Base-by-base conservation (phyloP, 2,329 filamentous ascomycete genomes). In the Escovopsis sp. region DNA sequence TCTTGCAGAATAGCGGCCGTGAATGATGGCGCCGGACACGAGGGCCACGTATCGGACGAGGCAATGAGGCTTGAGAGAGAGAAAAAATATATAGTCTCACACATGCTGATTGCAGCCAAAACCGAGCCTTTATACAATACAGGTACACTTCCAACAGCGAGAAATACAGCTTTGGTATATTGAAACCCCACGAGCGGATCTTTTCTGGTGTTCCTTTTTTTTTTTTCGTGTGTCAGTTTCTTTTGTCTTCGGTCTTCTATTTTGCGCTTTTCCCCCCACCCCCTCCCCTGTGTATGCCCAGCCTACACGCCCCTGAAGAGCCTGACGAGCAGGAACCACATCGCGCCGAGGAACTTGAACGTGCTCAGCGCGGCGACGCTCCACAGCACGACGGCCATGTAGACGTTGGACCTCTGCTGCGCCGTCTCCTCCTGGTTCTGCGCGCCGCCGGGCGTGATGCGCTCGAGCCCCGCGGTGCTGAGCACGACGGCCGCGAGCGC, bases 251-350 rank as follows among this genome's bases (percentile, higher is more conserved):
- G 20, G 20, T 20, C 20, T 20, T 20, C 20, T 20, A 20, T 20
- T 20, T 20, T 20, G 20, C 20, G 3, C 27, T 30, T 27, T 9
- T 6, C 5, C 25, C 5, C 25, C 25, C 25, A 9, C 27, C 27
- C 27, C 27, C 27, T 27, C 25, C 25, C 25, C 9, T 27, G 6
- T 27, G 27, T 3, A 30, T 30, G 27, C 11, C 7, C 27, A 3
- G 27, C 34, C 52, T 65, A 80, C 43, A 81, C 77, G 50, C 77
- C 77, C 48, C 86, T 76, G 61, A 94, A 89, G 75, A 93, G 74
- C 53, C 87, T 72, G 43, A 89, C 81, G 51, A 96, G 71, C 68
- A 98, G 72, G 66, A 95, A 95, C 85, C 87, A 94, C 62, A 85
- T 70, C 0, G 84, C 84, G 3, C 88, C 88, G 20, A 88, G 64